Conservation (phyloP, 1,284 basidiomycete species). For the Spongispora temasekensis region DNA sequence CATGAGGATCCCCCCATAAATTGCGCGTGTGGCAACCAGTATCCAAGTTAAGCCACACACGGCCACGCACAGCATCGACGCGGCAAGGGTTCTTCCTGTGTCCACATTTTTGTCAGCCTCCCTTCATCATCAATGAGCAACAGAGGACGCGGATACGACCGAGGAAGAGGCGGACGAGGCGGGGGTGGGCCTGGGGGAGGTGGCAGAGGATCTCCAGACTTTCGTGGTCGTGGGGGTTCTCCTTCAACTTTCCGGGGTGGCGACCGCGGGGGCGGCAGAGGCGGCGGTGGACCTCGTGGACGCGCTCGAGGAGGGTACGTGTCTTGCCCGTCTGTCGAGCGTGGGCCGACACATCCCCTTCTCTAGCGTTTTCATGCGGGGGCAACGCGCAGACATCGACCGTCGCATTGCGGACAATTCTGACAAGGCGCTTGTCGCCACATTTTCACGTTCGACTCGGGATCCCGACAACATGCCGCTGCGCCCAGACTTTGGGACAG, state of each 20-base stretch:
- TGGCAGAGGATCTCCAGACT: constrained; percentile 28
- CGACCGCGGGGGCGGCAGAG: constrained; percentile 32
- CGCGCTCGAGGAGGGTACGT: constrained; percentile 53
- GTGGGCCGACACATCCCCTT: constrained; percentile 8
- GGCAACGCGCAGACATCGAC: constrained; percentile 54
- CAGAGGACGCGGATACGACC: constrained; percentile 36
- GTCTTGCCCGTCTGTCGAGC: constrained; percentile 1
- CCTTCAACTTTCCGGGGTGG: constrained; percentile 28
- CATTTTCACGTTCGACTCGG: constrained; percentile 46
- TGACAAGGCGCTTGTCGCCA: constrained; percentile 55
- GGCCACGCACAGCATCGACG: constrained; percentile 26
- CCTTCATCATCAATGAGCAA: constrained; percentile 27
- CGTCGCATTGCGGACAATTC: constrained; percentile 56
- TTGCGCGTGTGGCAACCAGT: constrained; percentile 6
- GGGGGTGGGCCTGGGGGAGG: constrained; percentile 21
- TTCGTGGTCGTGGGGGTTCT: constrained; percentile 31
- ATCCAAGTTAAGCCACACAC: constrained; percentile 11
- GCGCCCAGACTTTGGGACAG: constrained; percentile 67
- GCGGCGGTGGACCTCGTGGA: constrained; percentile 37
- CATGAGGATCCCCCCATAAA: neutral
- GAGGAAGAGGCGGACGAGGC: constrained; percentile 35
- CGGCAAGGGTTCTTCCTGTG: neutral
- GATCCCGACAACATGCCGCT: constrained; percentile 55
- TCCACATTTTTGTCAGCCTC: neutral
- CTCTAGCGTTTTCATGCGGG: constrained; percentile 54